Evolutionary conservation across 768 basidiomycete genomes (phyloP).

Genomic region (Mrakia hoshinonis): DNA sequence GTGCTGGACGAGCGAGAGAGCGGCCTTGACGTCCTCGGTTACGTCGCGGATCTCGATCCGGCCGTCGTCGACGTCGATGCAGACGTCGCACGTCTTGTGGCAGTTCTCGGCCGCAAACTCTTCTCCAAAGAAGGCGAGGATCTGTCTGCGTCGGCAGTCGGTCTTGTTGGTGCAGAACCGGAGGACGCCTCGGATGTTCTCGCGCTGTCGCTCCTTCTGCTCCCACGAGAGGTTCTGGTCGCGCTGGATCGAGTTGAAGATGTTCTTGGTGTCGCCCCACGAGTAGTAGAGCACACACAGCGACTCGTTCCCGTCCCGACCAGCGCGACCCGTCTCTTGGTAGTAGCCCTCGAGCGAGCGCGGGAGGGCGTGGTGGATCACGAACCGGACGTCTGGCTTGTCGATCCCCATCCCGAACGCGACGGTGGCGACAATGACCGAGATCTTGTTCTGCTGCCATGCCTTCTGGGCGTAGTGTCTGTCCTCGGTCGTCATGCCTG

Average conservation of each 20-base stretch:
- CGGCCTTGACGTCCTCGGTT: slow-evolving; percentile 50
- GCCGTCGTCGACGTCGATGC: slow-evolving; percentile 48
- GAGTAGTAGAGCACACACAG: slow-evolving; percentile 63
- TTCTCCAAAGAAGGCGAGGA: slow-evolving; percentile 84
- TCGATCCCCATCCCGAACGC: slow-evolving; percentile 98
- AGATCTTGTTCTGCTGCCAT: slow-evolving; percentile 65
- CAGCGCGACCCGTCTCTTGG: slow-evolving; percentile 95
- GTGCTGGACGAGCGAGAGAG: slow-evolving; percentile 53
- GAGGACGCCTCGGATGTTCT: slow-evolving; percentile 60
- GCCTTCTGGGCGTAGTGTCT: slow-evolving; percentile 55
- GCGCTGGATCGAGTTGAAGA: slow-evolving; percentile 54
- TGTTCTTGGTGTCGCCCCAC: slow-evolving; percentile 48
- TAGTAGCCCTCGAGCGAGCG: slow-evolving; percentile 80
- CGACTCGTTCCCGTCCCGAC: slow-evolving; percentile 74
- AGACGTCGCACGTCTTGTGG: slow-evolving; percentile 71
- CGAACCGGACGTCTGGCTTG: slow-evolving; percentile 70
- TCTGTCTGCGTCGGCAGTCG: slow-evolving; percentile 75
- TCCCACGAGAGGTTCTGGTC: slow-evolving; percentile 48
- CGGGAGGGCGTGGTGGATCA: slow-evolving; percentile 78
- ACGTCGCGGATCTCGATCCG: slow-evolving; percentile 51
- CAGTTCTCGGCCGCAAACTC: slow-evolving; percentile 62
- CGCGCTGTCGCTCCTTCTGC: slow-evolving; percentile 59
- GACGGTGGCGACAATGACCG: slow-evolving; percentile 90
- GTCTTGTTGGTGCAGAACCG: slow-evolving; percentile 69
- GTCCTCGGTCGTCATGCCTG: slow-evolving; percentile 57